Evolutionary conservation across 2,329 filamentous ascomycete species (phyloP).

Genomic region (Pseudogymnoascus sp.): DNA sequence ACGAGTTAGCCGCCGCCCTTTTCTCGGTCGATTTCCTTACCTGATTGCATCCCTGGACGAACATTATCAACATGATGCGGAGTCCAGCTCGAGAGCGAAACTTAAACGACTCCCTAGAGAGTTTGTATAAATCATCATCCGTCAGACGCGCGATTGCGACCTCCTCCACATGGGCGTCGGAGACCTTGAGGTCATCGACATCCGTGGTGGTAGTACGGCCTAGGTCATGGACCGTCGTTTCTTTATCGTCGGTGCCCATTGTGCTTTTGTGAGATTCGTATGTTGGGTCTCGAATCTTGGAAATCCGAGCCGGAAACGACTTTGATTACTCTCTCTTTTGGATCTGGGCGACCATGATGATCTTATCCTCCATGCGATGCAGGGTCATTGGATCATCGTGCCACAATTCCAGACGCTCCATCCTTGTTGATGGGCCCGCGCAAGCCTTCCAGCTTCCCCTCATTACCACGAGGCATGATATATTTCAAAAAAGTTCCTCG

Average conservation of each 20-base stretch:
- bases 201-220: slow-evolving; percentile 18
- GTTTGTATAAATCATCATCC: slow-evolving; percentile 36
- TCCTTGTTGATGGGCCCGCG: neutral
- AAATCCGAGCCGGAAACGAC: neutral
- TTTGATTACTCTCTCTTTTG: neutral
- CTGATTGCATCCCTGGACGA: slow-evolving; percentile 39
- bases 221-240: slow-evolving; percentile 7
- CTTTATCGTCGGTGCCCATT: slow-evolving; percentile 5
- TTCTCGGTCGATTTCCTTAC: slow-evolving; percentile 10
- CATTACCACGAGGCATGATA: neutral
- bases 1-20: slow-evolving; percentile 10
- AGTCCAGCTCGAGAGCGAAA: slow-evolving; percentile 34
- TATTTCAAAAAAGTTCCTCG: neutral
- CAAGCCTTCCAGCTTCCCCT: neutral
- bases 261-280: neutral
- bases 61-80: slow-evolving; percentile 34
- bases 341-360: neutral
- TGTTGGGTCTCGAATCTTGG: neutral
- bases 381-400: neutral
- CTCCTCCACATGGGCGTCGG: slow-evolving; percentile 34
- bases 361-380: neutral
- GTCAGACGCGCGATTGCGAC: slow-evolving; percentile 36
- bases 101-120: slow-evolving; percentile 34
- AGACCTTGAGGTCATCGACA: slow-evolving; percentile 26
- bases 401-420: neutral